These are phyloP conservation scores for Cyberlindnera veronae DNA, from an alignment of 805 yeast genomes.

Conservation along the genomic window DNA sequence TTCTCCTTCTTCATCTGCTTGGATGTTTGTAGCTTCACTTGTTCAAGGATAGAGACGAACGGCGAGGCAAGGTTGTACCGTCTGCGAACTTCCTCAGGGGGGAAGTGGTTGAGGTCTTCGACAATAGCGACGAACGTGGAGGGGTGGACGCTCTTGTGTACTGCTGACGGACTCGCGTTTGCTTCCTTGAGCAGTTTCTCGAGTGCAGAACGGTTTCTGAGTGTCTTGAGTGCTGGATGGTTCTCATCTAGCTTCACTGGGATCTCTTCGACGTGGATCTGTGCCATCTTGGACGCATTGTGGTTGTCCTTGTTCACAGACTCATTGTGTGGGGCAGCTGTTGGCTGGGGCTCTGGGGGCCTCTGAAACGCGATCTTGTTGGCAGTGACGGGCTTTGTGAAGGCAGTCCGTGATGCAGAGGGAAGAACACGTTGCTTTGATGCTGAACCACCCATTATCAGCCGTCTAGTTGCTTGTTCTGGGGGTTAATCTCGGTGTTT, in stretches of 20 bases:
- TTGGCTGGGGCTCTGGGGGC: background rate
- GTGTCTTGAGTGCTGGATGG: constrained; percentile 20
- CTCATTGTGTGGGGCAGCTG: constrained; percentile 1
- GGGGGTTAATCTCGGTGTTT: no score
- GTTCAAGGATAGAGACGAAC: background rate
- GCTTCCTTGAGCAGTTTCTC: constrained; percentile 13
- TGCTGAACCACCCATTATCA: constrained; percentile 9
- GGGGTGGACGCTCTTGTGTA: constrained; percentile 14
- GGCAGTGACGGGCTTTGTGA: constrained; percentile 3
- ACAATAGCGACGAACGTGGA: constrained; percentile 19
- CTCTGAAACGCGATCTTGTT: constrained; percentile 19
- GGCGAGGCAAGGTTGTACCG: constrained; percentile 12
- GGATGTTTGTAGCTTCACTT: constrained; percentile 8
- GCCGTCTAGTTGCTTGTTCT: no score
- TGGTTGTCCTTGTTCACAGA: background rate
- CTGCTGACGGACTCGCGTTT: background rate
- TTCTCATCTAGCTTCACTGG: constrained; percentile 19
- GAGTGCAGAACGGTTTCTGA: constrained; percentile 15
- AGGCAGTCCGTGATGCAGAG: background rate
- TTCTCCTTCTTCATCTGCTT: background rate
- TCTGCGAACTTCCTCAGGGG: constrained; percentile 12
- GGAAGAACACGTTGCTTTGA: constrained; percentile 14
- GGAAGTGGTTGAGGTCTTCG: constrained; percentile 17
- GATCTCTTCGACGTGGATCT: constrained; percentile 15
- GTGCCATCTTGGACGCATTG: constrained; percentile 18